These are phyloP conservation scores for Alopecurus myosuroides DNA, from an alignment of 176 grass and related monocot species.

Conservation along the genomic window DNA sequence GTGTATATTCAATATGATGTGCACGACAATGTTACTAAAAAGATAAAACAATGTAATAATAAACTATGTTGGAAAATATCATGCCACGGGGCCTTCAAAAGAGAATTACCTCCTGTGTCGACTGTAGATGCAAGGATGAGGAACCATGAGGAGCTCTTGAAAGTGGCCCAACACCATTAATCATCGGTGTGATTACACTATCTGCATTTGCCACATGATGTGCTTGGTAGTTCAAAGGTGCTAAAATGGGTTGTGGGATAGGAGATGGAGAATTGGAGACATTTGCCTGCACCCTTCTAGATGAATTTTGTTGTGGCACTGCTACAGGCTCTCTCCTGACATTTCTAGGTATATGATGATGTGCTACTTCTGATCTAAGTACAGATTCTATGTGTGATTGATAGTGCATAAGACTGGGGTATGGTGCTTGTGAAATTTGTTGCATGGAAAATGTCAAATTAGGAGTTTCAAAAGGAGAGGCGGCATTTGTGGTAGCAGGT, in stretches of 20 bases:
- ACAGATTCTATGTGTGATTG: constrained; percentile 26
- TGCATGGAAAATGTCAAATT: constrained; percentile 21
- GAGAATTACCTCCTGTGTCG: constrained; percentile 44
- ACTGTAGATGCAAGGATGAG: constrained; percentile 12
- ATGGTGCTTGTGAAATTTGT: constrained; percentile 25
- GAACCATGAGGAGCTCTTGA: constrained; percentile 35
- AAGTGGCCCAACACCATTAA: constrained; percentile 37
- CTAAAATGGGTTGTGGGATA: constrained; percentile 4
- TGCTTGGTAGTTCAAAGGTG: constrained; percentile 34
- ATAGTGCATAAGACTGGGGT: constrained; percentile 10
- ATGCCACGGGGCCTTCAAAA: constrained; percentile 5
- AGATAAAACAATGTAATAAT: neutral
- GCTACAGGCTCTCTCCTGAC: constrained; percentile 41
- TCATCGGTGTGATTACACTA: constrained; percentile 22
- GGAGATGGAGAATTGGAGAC: constrained; percentile 19
- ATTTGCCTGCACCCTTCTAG: constrained; percentile 52
- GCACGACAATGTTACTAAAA: constrained; percentile 1
- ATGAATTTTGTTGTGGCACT: constrained; percentile 48
- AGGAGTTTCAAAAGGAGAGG: constrained; percentile 53
- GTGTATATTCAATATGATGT: neutral
- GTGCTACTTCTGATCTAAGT: constrained; percentile 22
- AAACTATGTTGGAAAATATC: constrained; percentile 9
- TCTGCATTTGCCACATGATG: constrained; percentile 11
- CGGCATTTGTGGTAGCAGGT: constrained; percentile 39
- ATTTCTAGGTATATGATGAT: constrained; percentile 53